These are phyloP conservation scores for Herpetomonas samuelpessoai DNA, from an alignment of 208 protist genomes.

Conservation along the genomic window DNA sequence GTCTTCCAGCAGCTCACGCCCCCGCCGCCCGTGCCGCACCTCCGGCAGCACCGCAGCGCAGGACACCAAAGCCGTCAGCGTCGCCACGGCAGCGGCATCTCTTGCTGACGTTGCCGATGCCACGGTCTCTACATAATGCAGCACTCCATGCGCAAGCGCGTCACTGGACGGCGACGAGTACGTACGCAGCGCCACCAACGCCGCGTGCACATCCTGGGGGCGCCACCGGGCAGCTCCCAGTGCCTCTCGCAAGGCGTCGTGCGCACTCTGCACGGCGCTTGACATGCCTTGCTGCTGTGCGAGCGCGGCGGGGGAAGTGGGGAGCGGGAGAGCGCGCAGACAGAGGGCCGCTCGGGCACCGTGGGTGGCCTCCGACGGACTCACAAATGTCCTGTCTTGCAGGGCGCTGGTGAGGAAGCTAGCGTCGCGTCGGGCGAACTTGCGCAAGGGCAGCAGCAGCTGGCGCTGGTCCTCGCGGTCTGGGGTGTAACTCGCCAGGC, in stretches of 20 bases:
- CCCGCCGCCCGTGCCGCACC: too few species aligned
- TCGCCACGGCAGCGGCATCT: too few species aligned
- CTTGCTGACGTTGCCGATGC: too few species aligned
- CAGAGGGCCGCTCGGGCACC: background rate
- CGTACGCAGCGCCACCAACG: background rate
- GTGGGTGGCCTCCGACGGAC: background rate
- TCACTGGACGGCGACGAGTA: too few species aligned
- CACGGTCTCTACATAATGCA: too few species aligned
- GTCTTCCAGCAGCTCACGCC: conserved; percentile 1
- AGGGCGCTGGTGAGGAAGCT: background rate
- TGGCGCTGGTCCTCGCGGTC: background rate
- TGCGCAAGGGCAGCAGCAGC: background rate
- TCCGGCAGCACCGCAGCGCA: background rate
- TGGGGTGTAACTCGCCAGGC: background rate
- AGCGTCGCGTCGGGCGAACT: conserved; percentile 5
- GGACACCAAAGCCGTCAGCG: background rate
- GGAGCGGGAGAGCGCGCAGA: background rate
- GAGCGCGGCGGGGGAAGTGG: too few species aligned
- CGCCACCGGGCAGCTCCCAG: too few species aligned
- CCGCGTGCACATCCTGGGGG: background rate
- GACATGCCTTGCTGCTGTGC: too few species aligned
- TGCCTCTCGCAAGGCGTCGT: too few species aligned
- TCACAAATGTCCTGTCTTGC: background rate
- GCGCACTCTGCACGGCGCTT: too few species aligned
- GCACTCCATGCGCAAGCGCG: too few species aligned